phyloP scores from a whole-genome alignment of 164 flowering plant genomes.

The Nymphaea thermarum region DNA sequence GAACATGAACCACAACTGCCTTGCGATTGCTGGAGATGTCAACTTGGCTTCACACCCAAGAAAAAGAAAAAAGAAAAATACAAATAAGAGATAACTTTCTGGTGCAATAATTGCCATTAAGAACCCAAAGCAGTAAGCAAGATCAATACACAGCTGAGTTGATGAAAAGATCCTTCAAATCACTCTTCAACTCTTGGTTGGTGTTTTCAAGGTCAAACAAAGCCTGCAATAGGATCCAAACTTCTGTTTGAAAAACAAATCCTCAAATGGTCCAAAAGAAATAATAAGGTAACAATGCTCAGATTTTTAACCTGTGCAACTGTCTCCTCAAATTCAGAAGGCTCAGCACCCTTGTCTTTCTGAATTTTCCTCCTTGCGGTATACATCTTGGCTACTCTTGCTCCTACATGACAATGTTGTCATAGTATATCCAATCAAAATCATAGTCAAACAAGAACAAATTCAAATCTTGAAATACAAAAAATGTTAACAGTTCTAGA shows the following conservation, averaged over 20 bases:
- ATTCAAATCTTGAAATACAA: too few relatives aligned
- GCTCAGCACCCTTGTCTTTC: constrained; percentile 55
- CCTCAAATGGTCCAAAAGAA: not conserved
- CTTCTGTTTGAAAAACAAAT: not conserved
- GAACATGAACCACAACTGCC: constrained; percentile 40
- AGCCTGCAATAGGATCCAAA: constrained; percentile 26
- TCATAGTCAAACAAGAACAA: not conserved
- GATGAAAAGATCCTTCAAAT: constrained; percentile 65
- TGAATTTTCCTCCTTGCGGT: constrained; percentile 46
- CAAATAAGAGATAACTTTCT: not conserved
- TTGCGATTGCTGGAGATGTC: constrained; percentile 35
- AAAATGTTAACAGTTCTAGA: too few relatives aligned
- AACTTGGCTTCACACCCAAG: constrained; percentile 25
- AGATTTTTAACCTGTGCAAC: constrained; percentile 55
- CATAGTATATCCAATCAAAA: not conserved
- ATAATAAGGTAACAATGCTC: not conserved
- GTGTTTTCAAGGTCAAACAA: constrained; percentile 64
- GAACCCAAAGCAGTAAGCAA: not conserved
- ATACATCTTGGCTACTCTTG: constrained; percentile 31
- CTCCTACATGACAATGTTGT: not conserved
- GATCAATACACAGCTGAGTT: constrained; percentile 53
- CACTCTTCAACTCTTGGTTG: constrained; percentile 56
- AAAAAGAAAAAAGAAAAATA: not conserved
- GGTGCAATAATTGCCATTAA: not conserved
- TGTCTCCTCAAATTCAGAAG: constrained; percentile 48